Conservation (phyloP, 805 yeast species). For the Yarrowia sp. region DNA sequence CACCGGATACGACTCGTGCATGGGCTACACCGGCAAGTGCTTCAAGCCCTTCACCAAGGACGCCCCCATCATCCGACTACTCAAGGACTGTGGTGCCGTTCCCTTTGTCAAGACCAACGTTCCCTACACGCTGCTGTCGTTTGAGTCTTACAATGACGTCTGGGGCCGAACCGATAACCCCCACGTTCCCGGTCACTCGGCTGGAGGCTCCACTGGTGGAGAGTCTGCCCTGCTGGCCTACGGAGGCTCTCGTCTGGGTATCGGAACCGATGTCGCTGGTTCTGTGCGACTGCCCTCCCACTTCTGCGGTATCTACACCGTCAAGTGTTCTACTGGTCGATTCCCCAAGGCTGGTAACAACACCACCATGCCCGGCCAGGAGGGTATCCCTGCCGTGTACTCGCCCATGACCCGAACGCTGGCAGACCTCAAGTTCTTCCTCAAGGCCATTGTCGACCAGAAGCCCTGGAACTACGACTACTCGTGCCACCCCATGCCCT, state of each 20-base stretch:
- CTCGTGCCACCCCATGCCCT: slow-evolving; percentile 57
- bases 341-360: slow-evolving; percentile 55
- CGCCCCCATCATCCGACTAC: slow-evolving; percentile 53
- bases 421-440: slow-evolving; percentile 59
- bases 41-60: slow-evolving; percentile 55
- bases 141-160: slow-evolving; percentile 62
- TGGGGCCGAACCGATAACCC: slow-evolving; percentile 62
- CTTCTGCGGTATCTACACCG: slow-evolving; percentile 58
- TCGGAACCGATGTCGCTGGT: slow-evolving; percentile 66
- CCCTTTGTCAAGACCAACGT: slow-evolving; percentile 64
- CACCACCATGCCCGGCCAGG: slow-evolving; percentile 56
- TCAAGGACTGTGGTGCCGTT: slow-evolving; percentile 62
- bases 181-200: slow-evolving; percentile 54
- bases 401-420: slow-evolving; percentile 58
- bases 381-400: slow-evolving; percentile 55
- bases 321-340: slow-evolving; percentile 60
- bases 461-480: slow-evolving; percentile 67
- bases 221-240: slow-evolving; percentile 58
- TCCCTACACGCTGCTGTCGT: slow-evolving; percentile 63
- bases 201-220: slow-evolving; percentile 65
- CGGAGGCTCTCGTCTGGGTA: slow-evolving; percentile 59
- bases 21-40: slow-evolving; percentile 56
- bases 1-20: slow-evolving; percentile 60
- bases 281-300: slow-evolving; percentile 64
- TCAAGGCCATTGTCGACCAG: slow-evolving; percentile 56